phyloP scores from a whole-genome alignment of 106 monocot genomes.

The Dactylorhiza incarnata region DNA sequence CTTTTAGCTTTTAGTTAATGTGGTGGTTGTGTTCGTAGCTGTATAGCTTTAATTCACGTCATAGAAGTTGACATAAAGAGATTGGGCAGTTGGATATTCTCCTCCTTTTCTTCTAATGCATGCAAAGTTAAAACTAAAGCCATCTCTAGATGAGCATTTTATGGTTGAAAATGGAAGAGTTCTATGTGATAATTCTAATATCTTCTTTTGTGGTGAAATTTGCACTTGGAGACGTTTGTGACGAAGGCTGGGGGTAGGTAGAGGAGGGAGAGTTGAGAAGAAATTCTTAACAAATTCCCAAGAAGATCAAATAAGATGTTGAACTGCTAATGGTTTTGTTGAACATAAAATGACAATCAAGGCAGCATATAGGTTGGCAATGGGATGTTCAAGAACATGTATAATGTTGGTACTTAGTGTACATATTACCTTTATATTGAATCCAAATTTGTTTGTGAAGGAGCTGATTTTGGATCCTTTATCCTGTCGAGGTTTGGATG shows the following conservation, averaged over 20 bases:
- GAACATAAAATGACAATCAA: too few species aligned
- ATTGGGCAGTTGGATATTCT: not conserved
- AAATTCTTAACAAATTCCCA: not conserved
- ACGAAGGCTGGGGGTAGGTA: not conserved
- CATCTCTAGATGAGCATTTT: not conserved
- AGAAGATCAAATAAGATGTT: not conserved
- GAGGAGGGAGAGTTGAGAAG: not conserved
- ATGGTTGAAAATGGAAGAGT: not conserved
- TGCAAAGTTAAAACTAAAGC: not conserved
- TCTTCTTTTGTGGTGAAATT: not conserved
- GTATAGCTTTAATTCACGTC: not conserved
- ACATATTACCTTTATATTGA: too few species aligned
- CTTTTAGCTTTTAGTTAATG: not conserved
- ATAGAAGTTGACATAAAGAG: not conserved
- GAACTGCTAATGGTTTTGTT: too few species aligned
- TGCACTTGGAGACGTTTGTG: not conserved
- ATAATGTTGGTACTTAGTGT: too few species aligned
- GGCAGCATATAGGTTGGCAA: too few species aligned
- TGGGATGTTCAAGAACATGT: too few species aligned
- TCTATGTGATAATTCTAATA: not conserved
- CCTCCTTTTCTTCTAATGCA: not conserved
- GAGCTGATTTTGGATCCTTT: too few species aligned
- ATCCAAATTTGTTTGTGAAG: too few species aligned
- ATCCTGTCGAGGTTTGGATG: too few species aligned
- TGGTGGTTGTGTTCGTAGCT: not conserved